These are phyloP conservation scores for Somion occarium DNA, from an alignment of 1,284 basidiomycete genomes.

Conservation along the genomic window DNA sequence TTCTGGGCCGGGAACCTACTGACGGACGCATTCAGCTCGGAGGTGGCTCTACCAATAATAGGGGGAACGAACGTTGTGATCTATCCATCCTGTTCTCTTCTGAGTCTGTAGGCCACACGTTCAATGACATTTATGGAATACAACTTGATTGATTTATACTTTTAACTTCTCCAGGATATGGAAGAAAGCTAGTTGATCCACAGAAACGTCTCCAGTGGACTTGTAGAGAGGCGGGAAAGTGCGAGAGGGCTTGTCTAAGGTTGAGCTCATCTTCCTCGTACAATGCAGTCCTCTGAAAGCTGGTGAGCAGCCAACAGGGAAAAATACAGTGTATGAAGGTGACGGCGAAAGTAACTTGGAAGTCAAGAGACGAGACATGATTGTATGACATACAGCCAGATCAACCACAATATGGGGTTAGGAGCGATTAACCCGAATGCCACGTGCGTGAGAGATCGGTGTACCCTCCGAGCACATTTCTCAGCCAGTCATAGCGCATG, in stretches of 20 bases:
- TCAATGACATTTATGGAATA: neutral
- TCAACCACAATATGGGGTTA: neutral
- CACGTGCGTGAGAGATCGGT: neutral
- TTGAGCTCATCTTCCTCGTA: neutral
- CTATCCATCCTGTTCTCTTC: slow-evolving; percentile 92
- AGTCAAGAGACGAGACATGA: no score
- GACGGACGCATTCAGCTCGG: neutral
- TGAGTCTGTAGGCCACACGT: slow-evolving; percentile 65
- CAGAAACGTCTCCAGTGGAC: slow-evolving; percentile 48
- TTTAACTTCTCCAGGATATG: slow-evolving; percentile 86
- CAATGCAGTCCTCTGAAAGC: no score
- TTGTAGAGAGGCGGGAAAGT: slow-evolving; percentile 51
- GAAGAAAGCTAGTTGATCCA: slow-evolving; percentile 82
- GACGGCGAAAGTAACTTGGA: no score
- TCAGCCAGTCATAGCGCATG: neutral
- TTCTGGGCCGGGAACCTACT: slow-evolving; percentile 73
- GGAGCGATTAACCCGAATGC: neutral
- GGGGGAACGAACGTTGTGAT: slow-evolving; percentile 57
- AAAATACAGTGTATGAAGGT: no score
- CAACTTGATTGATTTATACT: slow-evolving; percentile 36
- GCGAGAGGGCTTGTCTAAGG: slow-evolving; percentile 17
- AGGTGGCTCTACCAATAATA: neutral
- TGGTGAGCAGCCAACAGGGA: no score
- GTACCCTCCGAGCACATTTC: neutral
- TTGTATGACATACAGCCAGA: no score